phyloP scores from a whole-genome alignment of 306 rosid genomes.

The Cajanus cajan region DNA sequence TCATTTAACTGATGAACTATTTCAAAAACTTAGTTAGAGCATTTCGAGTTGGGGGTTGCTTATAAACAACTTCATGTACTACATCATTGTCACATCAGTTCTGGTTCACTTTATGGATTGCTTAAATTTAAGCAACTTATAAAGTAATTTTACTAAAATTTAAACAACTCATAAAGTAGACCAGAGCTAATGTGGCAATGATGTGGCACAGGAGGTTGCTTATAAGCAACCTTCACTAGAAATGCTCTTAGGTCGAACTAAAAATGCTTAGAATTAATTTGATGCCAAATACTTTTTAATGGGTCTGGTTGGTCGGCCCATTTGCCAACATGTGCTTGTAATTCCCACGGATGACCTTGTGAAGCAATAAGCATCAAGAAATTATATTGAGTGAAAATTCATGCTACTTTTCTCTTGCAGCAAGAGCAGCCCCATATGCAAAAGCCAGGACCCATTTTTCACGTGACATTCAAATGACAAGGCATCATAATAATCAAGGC shows the following conservation, averaged over 20 bases:
- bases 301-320: not conserved
- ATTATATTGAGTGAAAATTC: not conserved
- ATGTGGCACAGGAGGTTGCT: too few species aligned
- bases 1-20: not conserved
- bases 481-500: slow-evolving; percentile 53
- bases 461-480: slow-evolving; percentile 73
- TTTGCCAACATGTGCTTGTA: not conserved
- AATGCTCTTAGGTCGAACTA: not conserved
- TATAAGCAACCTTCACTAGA: too few species aligned
- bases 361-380: not conserved
- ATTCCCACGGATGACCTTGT: not conserved
- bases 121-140: too few species aligned
- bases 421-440: slow-evolving; percentile 86
- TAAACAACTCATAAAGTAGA: too few species aligned
- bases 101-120: too few species aligned
- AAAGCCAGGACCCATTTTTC: slow-evolving; percentile 74
- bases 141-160: too few species aligned
- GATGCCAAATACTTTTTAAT: not conserved
- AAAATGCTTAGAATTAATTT: not conserved
- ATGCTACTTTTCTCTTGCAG: slow-evolving; percentile 43
- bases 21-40: not conserved
- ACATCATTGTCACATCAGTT: too few species aligned
- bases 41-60: too few species aligned
- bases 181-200: too few species aligned
- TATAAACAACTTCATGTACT: too few species aligned